phyloP scores from a whole-genome alignment of 306 rosid genomes.

The Casuarina equisetifolia region DNA sequence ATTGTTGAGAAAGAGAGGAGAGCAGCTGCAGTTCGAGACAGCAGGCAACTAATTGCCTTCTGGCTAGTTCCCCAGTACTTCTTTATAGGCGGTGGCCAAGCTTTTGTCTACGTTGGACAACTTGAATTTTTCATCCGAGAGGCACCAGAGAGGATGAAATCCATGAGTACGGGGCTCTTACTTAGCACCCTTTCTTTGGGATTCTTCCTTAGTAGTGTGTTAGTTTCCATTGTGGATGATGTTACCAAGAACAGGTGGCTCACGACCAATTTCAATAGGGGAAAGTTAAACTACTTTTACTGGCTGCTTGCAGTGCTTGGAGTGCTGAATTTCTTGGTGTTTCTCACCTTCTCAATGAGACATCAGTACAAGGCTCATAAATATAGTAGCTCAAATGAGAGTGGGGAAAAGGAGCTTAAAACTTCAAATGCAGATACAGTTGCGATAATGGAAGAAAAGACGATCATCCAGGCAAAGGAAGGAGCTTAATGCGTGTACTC shows the following conservation, averaged over 20 bases:
- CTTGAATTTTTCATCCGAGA: conserved; percentile 94
- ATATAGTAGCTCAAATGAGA: conserved; percentile 27
- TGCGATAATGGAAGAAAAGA: conserved; percentile 37
- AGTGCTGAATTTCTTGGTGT: conserved; percentile 52
- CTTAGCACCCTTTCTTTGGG: conserved; percentile 88
- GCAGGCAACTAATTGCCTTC: conserved; percentile 61
- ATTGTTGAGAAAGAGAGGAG: conserved; percentile 64
- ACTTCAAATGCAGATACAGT: conserved; percentile 33
- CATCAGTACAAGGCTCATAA: conserved; percentile 67
- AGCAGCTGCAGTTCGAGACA: conserved; percentile 24
- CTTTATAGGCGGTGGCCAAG: conserved; percentile 89
- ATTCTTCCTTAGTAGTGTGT: conserved; percentile 73
- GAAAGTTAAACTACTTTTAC: conserved; percentile 64
- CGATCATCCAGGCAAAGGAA: conserved; percentile 42
- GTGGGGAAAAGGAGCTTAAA: conserved; percentile 51
- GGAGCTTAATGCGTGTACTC: conserved; percentile 38
- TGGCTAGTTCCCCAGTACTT: conserved; percentile 94
- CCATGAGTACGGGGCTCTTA: conserved; percentile 92
- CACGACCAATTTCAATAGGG: conserved; percentile 62
- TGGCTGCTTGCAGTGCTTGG: conserved; percentile 77
- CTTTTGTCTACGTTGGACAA: conserved; percentile 90
- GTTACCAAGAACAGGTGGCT: conserved; percentile 71
- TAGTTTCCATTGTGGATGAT: conserved; percentile 69
- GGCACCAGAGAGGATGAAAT: conserved; percentile 95
- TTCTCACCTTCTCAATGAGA: conserved; percentile 60